Conservation (phyloP, 169 alveolate species). For the Theileria annulata region DNA sequence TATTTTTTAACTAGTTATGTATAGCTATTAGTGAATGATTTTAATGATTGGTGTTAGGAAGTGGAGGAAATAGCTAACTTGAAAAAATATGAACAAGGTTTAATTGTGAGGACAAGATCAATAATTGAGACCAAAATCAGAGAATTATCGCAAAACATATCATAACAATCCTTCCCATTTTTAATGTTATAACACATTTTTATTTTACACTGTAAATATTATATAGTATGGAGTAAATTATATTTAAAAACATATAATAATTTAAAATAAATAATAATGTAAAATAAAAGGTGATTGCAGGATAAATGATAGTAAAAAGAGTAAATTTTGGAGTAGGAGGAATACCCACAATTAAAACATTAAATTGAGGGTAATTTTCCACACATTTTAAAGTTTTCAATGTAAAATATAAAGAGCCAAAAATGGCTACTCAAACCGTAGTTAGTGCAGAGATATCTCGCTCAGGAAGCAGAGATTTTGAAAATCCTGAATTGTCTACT, state of each 20-base stretch:
- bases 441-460: neutral
- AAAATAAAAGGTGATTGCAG: neutral
- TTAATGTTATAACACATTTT: no score
- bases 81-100: constrained; percentile 73
- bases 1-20: no score
- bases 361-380: neutral
- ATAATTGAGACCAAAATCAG: constrained; percentile 72
- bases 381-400: neutral
- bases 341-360: no score
- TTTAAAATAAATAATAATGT: neutral
- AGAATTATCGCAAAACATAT: constrained; percentile 63
- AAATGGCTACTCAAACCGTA: neutral
- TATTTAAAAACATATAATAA: neutral
- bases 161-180: neutral
- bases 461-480: neutral
- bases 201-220: no score
- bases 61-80: constrained; percentile 76
- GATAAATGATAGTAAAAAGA: no score
- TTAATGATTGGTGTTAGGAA: constrained; percentile 21
- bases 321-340: no score
- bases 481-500: constrained; percentile 6
- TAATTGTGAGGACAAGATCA: constrained; percentile 70
- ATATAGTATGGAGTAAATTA: no score
- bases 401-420: neutral
- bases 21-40: no score